Evolutionary conservation across 1,139 yeast genomes (phyloP).

Genomic region (Yamadazyma mexicana): DNA sequence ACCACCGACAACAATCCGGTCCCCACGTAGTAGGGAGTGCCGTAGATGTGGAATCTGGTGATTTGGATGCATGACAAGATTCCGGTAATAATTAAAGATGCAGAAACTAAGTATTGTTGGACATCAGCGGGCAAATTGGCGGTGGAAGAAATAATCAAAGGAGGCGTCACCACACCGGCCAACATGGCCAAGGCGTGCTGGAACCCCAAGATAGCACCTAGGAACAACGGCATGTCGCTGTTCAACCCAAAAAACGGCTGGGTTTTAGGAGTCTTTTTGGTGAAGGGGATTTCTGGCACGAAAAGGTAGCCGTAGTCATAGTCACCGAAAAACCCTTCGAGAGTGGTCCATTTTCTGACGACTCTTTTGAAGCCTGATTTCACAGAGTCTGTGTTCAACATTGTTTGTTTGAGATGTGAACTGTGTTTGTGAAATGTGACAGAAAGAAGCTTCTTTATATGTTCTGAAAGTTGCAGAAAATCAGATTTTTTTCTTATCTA

Average conservation of each 20-base stretch:
- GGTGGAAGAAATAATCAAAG: slow-evolving; percentile 61
- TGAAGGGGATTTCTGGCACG: slow-evolving; percentile 74
- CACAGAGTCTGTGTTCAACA: slow-evolving; percentile 8
- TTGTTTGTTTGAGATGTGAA: neutral
- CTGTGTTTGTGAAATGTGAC: no score
- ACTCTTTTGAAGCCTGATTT: slow-evolving; percentile 23
- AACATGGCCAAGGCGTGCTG: slow-evolving; percentile 89
- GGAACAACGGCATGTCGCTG: slow-evolving; percentile 72
- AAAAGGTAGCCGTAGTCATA: slow-evolving; percentile 78
- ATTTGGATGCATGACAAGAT: slow-evolving; percentile 74
- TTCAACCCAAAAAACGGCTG: slow-evolving; percentile 82
- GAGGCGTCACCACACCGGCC: slow-evolving; percentile 90
- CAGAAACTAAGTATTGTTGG: slow-evolving; percentile 73
- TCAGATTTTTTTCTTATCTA: neutral
- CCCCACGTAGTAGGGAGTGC: slow-evolving; percentile 75
- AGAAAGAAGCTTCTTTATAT: no score
- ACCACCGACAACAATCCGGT: slow-evolving; percentile 87
- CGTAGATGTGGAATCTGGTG: slow-evolving; percentile 72
- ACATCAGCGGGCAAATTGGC: slow-evolving; percentile 55
- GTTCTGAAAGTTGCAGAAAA: no score
- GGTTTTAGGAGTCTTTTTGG: slow-evolving; percentile 46
- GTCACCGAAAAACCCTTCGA: slow-evolving; percentile 78
- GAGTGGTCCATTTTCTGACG: slow-evolving; percentile 57
- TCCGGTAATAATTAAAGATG: slow-evolving; percentile 75
- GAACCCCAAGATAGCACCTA: slow-evolving; percentile 76